These are phyloP conservation scores for Lyophyllum decastes DNA, from an alignment of 768 basidiomycete species.

Conservation along the genomic window DNA sequence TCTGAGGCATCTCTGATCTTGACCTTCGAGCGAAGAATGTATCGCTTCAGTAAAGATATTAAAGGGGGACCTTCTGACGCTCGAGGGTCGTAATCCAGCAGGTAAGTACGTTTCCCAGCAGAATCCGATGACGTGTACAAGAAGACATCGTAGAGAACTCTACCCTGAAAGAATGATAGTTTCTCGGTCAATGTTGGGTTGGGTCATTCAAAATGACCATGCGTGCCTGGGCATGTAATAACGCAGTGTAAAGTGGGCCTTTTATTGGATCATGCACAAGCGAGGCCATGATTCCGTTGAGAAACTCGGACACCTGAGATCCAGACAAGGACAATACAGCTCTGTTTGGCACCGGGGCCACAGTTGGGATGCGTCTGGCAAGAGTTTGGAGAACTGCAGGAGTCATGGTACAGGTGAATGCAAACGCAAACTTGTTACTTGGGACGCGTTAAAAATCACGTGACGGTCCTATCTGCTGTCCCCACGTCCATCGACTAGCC, in stretches of 20 bases:
- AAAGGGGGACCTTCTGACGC: slow-evolving; percentile 62
- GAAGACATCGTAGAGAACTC: slow-evolving; percentile 88
- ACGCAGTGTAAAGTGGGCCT: slow-evolving; percentile 66
- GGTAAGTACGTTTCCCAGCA: slow-evolving; percentile 51
- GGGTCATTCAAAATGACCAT: slow-evolving; percentile 12
- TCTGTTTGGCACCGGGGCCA: slow-evolving; percentile 66
- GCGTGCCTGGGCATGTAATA: slow-evolving; percentile 79
- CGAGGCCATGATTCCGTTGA: slow-evolving; percentile 74
- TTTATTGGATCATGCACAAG: slow-evolving; percentile 42
- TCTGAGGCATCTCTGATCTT: slow-evolving; percentile 76
- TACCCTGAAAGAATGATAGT: slow-evolving; percentile 55
- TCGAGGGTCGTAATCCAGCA: slow-evolving; percentile 73
- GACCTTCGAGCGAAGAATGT: slow-evolving; percentile 88
- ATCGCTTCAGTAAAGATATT: slow-evolving; percentile 74
- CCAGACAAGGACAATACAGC: slow-evolving; percentile 77
- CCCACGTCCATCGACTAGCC: neutral
- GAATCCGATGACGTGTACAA: slow-evolving; percentile 61
- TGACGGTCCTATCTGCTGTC: slow-evolving; percentile 1
- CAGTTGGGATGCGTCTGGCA: slow-evolving; percentile 46
- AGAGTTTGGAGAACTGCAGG: slow-evolving; percentile 43
- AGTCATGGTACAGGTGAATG: slow-evolving; percentile 26
- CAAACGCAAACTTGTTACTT: neutral
- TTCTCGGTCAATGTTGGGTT: slow-evolving; percentile 7
- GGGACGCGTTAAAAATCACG: slow-evolving; percentile 1
- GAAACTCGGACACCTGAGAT: slow-evolving; percentile 76